Conservation (phyloP, 306 rosid species). For the Begonia loranthoides region DNA sequence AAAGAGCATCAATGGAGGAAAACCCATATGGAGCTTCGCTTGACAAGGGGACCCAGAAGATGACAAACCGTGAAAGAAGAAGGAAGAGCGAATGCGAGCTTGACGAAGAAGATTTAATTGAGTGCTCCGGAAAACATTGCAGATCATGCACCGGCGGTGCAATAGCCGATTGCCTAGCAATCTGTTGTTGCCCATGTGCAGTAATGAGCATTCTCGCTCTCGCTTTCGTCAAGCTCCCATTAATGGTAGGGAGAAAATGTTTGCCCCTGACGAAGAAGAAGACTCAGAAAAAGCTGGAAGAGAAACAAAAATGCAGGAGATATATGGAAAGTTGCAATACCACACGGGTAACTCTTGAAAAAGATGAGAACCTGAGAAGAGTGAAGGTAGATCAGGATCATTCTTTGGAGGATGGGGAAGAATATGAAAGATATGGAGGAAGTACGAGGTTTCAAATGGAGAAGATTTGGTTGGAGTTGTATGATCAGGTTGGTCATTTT, state of each 20-base stretch:
- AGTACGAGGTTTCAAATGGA: constrained; percentile 54
- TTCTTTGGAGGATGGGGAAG: background rate
- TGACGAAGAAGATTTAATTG: constrained; percentile 5
- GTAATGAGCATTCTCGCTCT: constrained; percentile 10
- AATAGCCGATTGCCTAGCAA: constrained; percentile 11
- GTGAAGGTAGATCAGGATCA: constrained; percentile 5
- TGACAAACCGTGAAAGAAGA: background rate
- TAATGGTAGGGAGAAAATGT: constrained; percentile 5
- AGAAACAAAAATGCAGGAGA: background rate
- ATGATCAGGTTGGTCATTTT: constrained; percentile 61
- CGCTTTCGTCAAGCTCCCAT: constrained; percentile 8
- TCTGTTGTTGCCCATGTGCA: constrained; percentile 13
- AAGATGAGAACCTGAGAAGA: background rate
- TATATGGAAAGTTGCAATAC: background rate
- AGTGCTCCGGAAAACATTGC: constrained; percentile 16
- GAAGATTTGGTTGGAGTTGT: constrained; percentile 59
- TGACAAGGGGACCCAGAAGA: background rate
- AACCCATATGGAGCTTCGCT: background rate
- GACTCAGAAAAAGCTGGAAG: background rate
- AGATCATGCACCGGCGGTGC: constrained; percentile 3
- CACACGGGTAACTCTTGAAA: background rate
- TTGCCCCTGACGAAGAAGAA: constrained; percentile 1
- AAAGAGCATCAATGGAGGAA: constrained; percentile 3
- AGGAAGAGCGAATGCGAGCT: background rate
- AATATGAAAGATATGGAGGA: constrained; percentile 12